A percentile compares a stretch with the other conserved stretches of the same genome.
Evolutionary conservation across 352 stramenopile species (phyloP).

Genomic region (Phytopythium mirpurense): DNA sequence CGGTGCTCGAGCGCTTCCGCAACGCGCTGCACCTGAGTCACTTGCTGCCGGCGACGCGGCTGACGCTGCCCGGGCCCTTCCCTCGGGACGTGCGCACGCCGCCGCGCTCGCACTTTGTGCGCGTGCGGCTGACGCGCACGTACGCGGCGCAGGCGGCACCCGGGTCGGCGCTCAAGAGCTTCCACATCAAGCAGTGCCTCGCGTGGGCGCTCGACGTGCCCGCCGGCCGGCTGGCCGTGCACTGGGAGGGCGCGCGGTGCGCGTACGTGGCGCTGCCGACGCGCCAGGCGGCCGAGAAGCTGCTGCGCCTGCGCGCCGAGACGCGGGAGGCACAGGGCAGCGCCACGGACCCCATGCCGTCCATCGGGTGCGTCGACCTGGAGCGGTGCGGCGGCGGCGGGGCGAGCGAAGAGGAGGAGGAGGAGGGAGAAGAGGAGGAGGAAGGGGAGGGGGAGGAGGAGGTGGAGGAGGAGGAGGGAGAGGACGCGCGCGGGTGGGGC

Average conservation of each 20-base stretch:
- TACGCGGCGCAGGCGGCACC: conserved; percentile 17
- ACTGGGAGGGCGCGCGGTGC: conserved; percentile 45
- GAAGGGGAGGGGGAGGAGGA: not conserved
- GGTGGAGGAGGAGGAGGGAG: not conserved
- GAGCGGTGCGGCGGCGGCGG: conserved; percentile 20
- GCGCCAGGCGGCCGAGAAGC: conserved; percentile 23
- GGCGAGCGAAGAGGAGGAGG: not conserved
- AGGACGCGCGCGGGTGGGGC: not conserved
- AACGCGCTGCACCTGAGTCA: conserved; percentile 58
- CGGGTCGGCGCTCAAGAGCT: conserved; percentile 42
- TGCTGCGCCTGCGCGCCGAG: conserved; percentile 29
- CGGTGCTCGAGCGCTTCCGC: conserved; percentile 28
- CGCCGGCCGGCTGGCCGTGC: conserved; percentile 28
- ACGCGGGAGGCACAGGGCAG: conserved; percentile 29
- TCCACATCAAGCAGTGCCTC: conserved; percentile 77
- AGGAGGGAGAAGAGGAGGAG: conserved; percentile 15
- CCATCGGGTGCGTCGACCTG: conserved; percentile 56
- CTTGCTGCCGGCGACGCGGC: conserved; percentile 44
- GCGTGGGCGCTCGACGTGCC: conserved; percentile 41
- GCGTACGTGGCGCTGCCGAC: conserved; percentile 50
- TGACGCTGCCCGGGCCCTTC: conserved; percentile 42
- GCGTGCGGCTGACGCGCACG: conserved; percentile 47
- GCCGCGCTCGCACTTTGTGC: conserved; percentile 45
- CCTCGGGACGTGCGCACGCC: conserved; percentile 34
- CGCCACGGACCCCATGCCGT: conserved; percentile 48